Evolutionary conservation across 2,329 filamentous ascomycete genomes (phyloP), one percentile per base, ranked within the genome.

Genomic region (Septoria linicola): DNA sequence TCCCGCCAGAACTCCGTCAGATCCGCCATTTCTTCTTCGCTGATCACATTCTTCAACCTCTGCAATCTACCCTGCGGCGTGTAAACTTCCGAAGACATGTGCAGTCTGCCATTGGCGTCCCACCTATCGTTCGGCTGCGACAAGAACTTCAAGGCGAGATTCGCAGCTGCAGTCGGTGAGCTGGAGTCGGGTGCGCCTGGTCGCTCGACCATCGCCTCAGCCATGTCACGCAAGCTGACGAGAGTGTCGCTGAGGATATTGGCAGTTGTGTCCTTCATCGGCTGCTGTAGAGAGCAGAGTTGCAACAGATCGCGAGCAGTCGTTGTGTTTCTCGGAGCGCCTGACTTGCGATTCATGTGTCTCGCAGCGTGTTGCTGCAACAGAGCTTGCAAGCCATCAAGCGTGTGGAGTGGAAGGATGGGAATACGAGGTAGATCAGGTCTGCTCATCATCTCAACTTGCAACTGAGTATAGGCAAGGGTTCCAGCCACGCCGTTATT

Each of bases 1-100:
- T 63, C 58, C 21, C 46, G 55, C 71, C 72, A 74, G 53, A 73
- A 73, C 10, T 63, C 62, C n/a, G 67, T 43, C 36, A 74, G 59
- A n/a, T 64, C 62, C 19, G 23, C 46, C 13, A 56, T 67, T 31
- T 62, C 57, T 17, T 60, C 59, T 16, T 64, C 59, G 3, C 67
- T 71, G 1, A 73, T 54, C 36, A 71, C 66, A 20, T 65, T 63
- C 16, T 54, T 54, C 44, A 75, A 45, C 20, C 62, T 27, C 30
- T 51, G 53, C 48, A 61, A 31, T 16, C 39, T 58, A 11, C 36
- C 45, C n/a, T 63, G 32, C 44, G 59, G 14, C 48, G 47, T 44
- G 57, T 45, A 16, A 49, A 53, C 41, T 59, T 63, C 41, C 64
- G 54, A 11, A 39, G 49, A 16, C 32, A 48, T 25, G 63, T 10